A percentile compares a stretch with the other conserved stretches of the same genome.
phyloP scores from a whole-genome alignment of 2,329 filamentous ascomycete species.

The Parastagonospora avenae region DNA sequence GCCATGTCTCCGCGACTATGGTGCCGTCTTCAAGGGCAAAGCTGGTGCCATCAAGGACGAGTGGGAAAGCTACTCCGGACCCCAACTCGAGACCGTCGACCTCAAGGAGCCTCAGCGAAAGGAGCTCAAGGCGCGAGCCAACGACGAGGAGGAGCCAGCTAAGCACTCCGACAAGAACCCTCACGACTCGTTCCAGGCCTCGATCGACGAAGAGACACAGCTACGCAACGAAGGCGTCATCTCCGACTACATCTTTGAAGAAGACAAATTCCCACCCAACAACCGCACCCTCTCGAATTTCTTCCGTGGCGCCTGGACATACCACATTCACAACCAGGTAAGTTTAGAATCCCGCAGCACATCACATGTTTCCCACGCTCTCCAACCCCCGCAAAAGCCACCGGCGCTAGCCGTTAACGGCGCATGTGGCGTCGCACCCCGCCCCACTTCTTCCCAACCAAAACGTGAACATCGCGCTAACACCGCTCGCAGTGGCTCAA shows the following conservation, averaged over 20 bases:
- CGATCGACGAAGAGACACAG: slow-evolving; percentile 47
- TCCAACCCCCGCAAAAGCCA: neutral
- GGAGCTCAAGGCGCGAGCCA: slow-evolving; percentile 30
- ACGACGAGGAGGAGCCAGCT: slow-evolving; percentile 31
- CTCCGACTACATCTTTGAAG: slow-evolving; percentile 53
- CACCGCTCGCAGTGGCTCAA: slow-evolving; percentile 55
- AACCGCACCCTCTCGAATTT: slow-evolving; percentile 62
- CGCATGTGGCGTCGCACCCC: slow-evolving; percentile 1
- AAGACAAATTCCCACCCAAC: slow-evolving; percentile 61
- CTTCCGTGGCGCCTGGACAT: slow-evolving; percentile 62
- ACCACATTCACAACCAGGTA: slow-evolving; percentile 64
- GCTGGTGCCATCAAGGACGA: slow-evolving; percentile 54
- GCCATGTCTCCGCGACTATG: slow-evolving; percentile 60
- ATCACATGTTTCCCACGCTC: neutral
- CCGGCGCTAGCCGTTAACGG: slow-evolving; percentile 7
- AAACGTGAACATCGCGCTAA: slow-evolving; percentile 23
- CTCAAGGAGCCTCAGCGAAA: slow-evolving; percentile 32
- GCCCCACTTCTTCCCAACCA: slow-evolving; percentile 9
- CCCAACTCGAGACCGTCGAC: slow-evolving; percentile 46
- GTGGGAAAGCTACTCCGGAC: slow-evolving; percentile 59
- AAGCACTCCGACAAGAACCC: slow-evolving; percentile 25
- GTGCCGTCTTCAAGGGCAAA: slow-evolving; percentile 58
- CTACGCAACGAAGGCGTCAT: slow-evolving; percentile 49
- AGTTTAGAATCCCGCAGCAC: slow-evolving; percentile 21
- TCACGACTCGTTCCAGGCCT: slow-evolving; percentile 48